Base-by-base conservation (phyloP, 345 rosid genomes). In the Viola odorata region DNA sequence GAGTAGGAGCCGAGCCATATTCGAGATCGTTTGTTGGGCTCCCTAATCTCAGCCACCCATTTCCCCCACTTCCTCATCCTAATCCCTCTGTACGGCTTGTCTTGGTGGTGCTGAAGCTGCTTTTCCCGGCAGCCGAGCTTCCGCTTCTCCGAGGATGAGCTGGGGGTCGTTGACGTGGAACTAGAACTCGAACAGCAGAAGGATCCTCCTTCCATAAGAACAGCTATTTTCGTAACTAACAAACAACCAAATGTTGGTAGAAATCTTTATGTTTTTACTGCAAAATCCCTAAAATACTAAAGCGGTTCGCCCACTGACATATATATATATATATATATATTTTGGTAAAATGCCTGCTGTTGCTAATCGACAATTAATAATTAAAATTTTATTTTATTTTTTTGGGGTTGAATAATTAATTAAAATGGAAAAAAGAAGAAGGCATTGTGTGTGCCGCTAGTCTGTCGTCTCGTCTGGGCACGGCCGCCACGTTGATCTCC, bases 401-500 rank as follows among this genome's bases (percentile, higher is more conserved):
- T 45, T 11, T 42, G 5, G 51, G 5, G 17, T 49, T 41, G 15
- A 14, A 45, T n/a, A 5, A 5, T 53, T 7, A 14, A 5, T 16
- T 10, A 61, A 7, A 41, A 16, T 57, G 60, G 52, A 55, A 47
- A 7, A 62, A 1, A 58, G 55, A 37, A 64, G 64, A 4, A 32
- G 61, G 58, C 16, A 47, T 12, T 4, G 13, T 50, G 74, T 49
- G 60, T 62, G 81, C 83, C 70, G 77, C 78, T 69, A 69, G 65
- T 54, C 68, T 80, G 86, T 75, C 81, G 79, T 57, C 62, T 75
- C 81, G 79, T 57, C 62, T 49, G 69, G 74, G 69, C 47, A 62
- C 71, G 76, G 84, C 84, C 79, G 84, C 84, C 91, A 81, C 85
- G 84, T 85, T 83, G 77, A 64, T 73, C 55, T 63, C 59, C 64